Conservation (phyloP, 192 early-diverging fungal genomes). For the Mortierella alpina region DNA sequence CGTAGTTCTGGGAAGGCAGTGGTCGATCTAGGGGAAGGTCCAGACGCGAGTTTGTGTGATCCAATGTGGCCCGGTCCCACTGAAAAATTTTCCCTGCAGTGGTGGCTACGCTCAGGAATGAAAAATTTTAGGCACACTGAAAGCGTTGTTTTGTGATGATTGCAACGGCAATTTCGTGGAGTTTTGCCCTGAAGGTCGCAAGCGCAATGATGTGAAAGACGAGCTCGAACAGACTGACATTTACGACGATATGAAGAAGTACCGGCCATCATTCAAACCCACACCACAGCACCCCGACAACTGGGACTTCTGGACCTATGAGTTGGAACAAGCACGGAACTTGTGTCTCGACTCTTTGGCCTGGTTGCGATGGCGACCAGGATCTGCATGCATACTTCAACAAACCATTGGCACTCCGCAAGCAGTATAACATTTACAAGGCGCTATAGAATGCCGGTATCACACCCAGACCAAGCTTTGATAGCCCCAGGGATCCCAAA, state of each 20-base stretch:
- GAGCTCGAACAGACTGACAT: constrained; percentile 33
- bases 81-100: no score
- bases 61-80: no score
- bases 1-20: no score
- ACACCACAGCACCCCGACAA: constrained; percentile 64
- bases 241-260: constrained; percentile 62
- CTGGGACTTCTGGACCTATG: constrained; percentile 79
- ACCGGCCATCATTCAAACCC: constrained; percentile 69
- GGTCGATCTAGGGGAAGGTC: no score
- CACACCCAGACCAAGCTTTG: constrained; percentile 45
- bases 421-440: constrained; percentile 62
- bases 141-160: no score
- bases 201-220: constrained; percentile 41
- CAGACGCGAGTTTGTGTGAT: no score
- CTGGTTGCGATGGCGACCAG: constrained; percentile 61
- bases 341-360: constrained; percentile 72
- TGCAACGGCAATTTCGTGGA: no score
- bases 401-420: constrained; percentile 60
- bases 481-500: background rate
- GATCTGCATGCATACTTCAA: constrained; percentile 68
- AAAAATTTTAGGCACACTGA: no score
- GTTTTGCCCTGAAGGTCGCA: no score
- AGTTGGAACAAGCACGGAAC: constrained; percentile 84
- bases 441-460: constrained; percentile 60
- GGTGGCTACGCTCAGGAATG: no score